Evolutionary conservation across 768 basidiomycete genomes (phyloP), one percentile per base, ranked within the genome.

Genomic region (Tricholoma flavovirens): DNA sequence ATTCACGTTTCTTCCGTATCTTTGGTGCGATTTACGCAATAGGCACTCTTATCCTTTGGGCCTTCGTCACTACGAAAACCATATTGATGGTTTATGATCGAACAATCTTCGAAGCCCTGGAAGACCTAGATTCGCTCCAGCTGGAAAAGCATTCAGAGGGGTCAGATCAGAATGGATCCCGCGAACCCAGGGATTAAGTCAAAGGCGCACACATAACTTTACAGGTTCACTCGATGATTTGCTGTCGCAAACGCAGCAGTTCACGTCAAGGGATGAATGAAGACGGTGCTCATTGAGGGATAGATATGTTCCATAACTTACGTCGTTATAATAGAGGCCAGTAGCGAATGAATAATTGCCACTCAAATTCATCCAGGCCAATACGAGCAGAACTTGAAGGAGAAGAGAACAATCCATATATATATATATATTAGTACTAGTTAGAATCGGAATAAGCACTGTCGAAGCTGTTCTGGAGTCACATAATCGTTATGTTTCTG

Each of bases 11-110:
- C 64, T 80, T 88, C 59, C 78, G 82, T 3, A 63, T 86, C 11
- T 78, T 75, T 67, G 86, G 86, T 14, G 70, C 82, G 1, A 75
- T 81, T 1, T 84, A 83, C 59, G 76, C 82, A 0, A 69, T 71
- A 10, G 14, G 21, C 40, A 53, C 35, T 32, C 52, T 40, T 42
- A 55, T 45, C 46, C 58, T 49, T 19, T 59, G 52, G 52, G 10
- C 30, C 26, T 43, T 53, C n/a, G 32, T 53, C 9, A 30, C 40
- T 19, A 30, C 40, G 10, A 38, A 26, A 43, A 53, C 40, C 17
- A 11, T 53, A 5, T 9, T 9, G n/a, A 40, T 30, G 26, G 52
- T 43, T 2, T 53, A 42, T 32, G 40, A 53, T 17, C 52, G 40
- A 43, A 53, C 52, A 6, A 53, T 53, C 6, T 53, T 53, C 33